Evolutionary conservation across 345 rosid genomes (phyloP), one percentile per base, ranked within the genome.

Genomic region (Gossypium turneri): DNA sequence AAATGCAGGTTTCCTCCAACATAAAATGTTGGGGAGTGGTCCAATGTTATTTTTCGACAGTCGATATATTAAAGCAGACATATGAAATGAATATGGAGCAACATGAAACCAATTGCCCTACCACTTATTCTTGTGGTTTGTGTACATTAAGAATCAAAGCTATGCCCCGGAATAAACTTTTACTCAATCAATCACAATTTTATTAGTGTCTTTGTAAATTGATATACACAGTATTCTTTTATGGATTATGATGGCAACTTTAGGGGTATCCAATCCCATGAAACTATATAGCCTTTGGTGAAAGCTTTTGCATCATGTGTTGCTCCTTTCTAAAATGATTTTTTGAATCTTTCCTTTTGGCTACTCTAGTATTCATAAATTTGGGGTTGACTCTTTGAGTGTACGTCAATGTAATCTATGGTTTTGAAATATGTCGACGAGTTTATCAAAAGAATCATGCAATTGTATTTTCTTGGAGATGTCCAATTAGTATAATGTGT

Each of bases 71-170:
- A 70, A 60, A 62, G 62, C 50, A 61, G 15, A 51, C 47, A 50
- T 12, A 29, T 19, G 70, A 75, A 72, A 72, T 72, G 76, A 72
- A 20, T 57, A 66, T 16, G 58, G 65, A 12, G 61, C 58, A 16
- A 12, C 65, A 29, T 25, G 57, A 55, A 44, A 19, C 43, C 13
- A 66, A 60, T 65, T 56, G 17, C 34, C 13, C 38, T 29, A 22
- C 34, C 48, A 43, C 52, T 44, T 67, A 24, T 17, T 48, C 6
- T 19, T 20, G 9, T 55, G 43, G 3, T 58, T 72, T 3, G 9
- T 22, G 66, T 6, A 58, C 24, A 6, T 44, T 3, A 12, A 1
- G 25, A 72, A 41, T 25, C 34, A 58, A 58, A 58, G 62, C 34
- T 58, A 57, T 0, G 7, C 61, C 2, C 0, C 9, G 0, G 6